Evolutionary conservation across 768 basidiomycete genomes (phyloP).

Genomic region (Hericium rajendrae): DNA sequence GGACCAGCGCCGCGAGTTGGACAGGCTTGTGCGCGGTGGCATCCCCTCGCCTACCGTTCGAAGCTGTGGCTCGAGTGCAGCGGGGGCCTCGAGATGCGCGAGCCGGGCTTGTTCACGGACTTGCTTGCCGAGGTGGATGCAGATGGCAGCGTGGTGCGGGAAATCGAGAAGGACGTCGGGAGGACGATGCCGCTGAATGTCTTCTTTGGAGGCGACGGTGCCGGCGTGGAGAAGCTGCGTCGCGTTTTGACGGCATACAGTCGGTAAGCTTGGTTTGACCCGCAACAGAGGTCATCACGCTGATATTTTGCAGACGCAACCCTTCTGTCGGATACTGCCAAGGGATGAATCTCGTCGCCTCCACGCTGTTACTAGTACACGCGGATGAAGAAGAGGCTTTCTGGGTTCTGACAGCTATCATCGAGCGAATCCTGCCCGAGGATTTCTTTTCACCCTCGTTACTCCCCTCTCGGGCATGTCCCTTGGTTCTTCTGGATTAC

Average conservation of each 20-base stretch:
- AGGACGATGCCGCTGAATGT: constrained; percentile 90
- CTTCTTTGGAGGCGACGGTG: constrained; percentile 96
- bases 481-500: constrained; percentile 81
- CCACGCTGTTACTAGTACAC: constrained; percentile 85
- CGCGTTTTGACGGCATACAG: constrained; percentile 89
- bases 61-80: constrained; percentile 93
- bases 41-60: constrained; percentile 78
- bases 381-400: constrained; percentile 97
- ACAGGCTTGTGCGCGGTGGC: constrained; percentile 69
- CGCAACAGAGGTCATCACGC: neutral
- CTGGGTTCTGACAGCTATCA: constrained; percentile 85
- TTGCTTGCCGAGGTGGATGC: constrained; percentile 48
- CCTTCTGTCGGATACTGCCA: constrained; percentile 90
- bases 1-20: constrained; percentile 73
- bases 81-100: constrained; percentile 83
- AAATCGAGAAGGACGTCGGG: constrained; percentile 96
- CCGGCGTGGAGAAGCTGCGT: constrained; percentile 84
- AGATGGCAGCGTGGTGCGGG: constrained; percentile 43
- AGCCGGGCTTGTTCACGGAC: constrained; percentile 86
- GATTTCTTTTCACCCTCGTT: constrained; percentile 92
- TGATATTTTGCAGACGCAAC: constrained; percentile 54
- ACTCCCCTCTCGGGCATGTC: constrained; percentile 89
- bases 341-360: constrained; percentile 93
- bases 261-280: constrained; percentile 42
- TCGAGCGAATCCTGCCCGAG: constrained; percentile 81